Conservation (phyloP, 495 filamentous ascomycete species). For the Opeltia flavorubescens region DNA sequence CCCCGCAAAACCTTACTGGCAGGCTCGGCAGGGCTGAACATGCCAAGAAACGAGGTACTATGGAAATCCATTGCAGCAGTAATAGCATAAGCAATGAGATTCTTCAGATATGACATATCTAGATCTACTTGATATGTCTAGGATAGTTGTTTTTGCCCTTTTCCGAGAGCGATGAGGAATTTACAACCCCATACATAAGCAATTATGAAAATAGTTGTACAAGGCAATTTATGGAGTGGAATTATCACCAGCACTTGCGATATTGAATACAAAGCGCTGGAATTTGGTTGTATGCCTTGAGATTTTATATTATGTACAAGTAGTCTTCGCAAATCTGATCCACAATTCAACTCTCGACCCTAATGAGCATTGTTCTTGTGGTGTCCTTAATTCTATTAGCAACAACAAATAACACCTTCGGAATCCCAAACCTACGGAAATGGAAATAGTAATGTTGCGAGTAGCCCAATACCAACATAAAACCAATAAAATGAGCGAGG, state of each 20-base stretch:
- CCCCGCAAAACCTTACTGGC: too few relatives aligned
- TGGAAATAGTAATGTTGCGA: conserved; percentile 99
- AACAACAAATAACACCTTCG: not conserved
- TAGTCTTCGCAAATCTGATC: not conserved
- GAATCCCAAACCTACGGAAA: conserved; percentile 54
- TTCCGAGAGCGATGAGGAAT: too few relatives aligned
- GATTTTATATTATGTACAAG: conserved; percentile 9
- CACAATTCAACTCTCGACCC: conserved; percentile 12
- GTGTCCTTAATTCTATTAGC: conserved; percentile 51
- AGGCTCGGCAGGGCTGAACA: not conserved
- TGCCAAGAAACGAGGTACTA: too few relatives aligned
- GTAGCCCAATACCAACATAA: conserved; percentile 68
- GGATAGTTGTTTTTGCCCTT: too few relatives aligned
- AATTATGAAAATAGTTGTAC: too few relatives aligned
- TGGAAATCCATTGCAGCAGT: too few relatives aligned
- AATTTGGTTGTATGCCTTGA: not conserved
- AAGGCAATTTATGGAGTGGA: too few relatives aligned
- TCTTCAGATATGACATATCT: too few relatives aligned
- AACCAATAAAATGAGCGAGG: conserved; percentile 68
- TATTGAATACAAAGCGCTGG: not conserved
- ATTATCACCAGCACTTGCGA: too few relatives aligned
- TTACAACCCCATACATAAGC: too few relatives aligned
- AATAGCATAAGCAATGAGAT: too few relatives aligned
- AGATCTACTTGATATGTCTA: too few relatives aligned
- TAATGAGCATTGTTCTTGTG: conserved; percentile 99